phyloP scores from a whole-genome alignment of 768 basidiomycete genomes.

The Dentipellis fragilis region DNA sequence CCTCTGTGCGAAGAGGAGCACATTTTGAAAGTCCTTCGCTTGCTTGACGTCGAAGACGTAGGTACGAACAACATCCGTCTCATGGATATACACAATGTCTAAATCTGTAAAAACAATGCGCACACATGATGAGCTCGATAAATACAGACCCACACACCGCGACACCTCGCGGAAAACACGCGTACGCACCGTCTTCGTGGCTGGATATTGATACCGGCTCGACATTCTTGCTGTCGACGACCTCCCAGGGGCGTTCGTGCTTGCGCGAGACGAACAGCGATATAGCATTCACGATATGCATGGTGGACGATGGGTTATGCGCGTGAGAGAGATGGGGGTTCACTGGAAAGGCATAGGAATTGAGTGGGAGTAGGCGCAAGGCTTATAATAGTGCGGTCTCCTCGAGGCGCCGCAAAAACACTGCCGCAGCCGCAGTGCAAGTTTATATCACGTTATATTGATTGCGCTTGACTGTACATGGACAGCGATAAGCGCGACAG shows the following conservation, averaged over 20 bases:
- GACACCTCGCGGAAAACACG: neutral
- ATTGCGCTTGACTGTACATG: constrained; percentile 1
- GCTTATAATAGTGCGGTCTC: neutral
- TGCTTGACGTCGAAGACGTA: constrained; percentile 54
- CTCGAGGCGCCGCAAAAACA: neutral
- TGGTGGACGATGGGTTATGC: neutral
- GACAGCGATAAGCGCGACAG: neutral
- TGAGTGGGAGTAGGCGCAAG: neutral
- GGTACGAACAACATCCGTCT: constrained; percentile 44
- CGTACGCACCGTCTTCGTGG: constrained; percentile 41
- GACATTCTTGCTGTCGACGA: constrained; percentile 55
- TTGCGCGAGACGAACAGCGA: constrained; percentile 38
- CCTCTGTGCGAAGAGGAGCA: constrained; percentile 52
- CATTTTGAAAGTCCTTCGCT: constrained; percentile 37
- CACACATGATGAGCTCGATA: neutral
- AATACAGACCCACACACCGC: neutral
- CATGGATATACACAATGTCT: constrained; percentile 45
- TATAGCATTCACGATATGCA: constrained; percentile 15
- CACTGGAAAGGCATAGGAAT: neutral
- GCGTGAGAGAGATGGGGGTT: neutral
- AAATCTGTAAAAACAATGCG: constrained; percentile 31
- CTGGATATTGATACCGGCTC: constrained; percentile 57
- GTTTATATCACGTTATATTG: neutral
- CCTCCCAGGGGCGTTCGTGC: constrained; percentile 62
- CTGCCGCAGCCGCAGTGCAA: neutral